Evolutionary conservation across 345 rosid species (phyloP), one percentile per base, ranked within the genome.

Genomic region (Salix caprea): DNA sequence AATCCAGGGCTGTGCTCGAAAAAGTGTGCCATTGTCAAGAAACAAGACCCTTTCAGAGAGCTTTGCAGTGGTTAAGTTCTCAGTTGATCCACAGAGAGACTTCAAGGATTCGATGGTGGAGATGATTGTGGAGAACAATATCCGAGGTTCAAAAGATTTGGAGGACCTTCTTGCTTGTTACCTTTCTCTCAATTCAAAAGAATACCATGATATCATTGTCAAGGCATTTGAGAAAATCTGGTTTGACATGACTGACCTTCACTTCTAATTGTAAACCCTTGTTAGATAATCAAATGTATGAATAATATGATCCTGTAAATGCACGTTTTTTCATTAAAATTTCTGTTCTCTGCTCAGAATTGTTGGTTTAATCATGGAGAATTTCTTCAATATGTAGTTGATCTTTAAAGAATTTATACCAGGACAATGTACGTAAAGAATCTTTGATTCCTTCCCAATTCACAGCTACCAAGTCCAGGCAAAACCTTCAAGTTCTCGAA

Each of bases 71-170:
- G 91, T 90, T 80, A 95, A 90, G 75, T 87, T 90, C 70, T 91
- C 98, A 21, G 82, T 82, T 54, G 92, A 95, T 82, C 97, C 99
- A 9, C 87, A 79, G 83, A 90, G 79, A 73, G 99, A 95, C 52
- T 95, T 95, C 89, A 86, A 82, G 71, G 96, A 93, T 2, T 95
- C 99, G 2, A 95, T 95, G 98, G 84, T 91, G 89, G 99, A 95
- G 87, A 95, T 95, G 99, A 95, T 95, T 6, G 77, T 77, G 30
- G 96, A 88, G 85, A 90, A 91, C 82, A 89, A 91, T 69, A 87
- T 95, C 76, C 86, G 84, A 73, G 82, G 79, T 28, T 84, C 94
- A 0, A 89, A 90, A 83, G 97, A 93, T 26, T 87, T 95, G 76
- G 98, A 93, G 69, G 99, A 95, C 67, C 89, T 93, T 66, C 93